Percentiles rank a stretch among this genome's conserved stretches.
Evolutionary conservation across 1,284 basidiomycete genomes (phyloP).

Genomic region (Cystobasidiaceae sp.): DNA sequence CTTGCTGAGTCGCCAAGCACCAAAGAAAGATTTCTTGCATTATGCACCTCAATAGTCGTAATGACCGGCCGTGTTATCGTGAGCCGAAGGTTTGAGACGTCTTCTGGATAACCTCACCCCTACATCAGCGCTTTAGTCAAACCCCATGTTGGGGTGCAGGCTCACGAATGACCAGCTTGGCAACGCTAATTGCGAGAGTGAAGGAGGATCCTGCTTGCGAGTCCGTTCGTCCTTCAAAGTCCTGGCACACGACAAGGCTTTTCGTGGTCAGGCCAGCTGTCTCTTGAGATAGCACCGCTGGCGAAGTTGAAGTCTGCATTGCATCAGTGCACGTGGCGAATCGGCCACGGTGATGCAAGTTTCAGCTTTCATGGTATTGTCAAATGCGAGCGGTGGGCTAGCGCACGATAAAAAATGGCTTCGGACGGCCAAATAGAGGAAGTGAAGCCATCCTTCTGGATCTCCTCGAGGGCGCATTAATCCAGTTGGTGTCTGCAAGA

Average conservation of each 20-base stretch:
- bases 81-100: constrained; percentile 7
- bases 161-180: constrained; percentile 22
- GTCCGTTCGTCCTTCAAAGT: neutral
- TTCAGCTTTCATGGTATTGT: too few relatives aligned
- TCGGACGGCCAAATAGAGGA: neutral
- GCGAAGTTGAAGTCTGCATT: neutral
- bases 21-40: neutral
- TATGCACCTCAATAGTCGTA: constrained; percentile 16
- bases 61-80: constrained; percentile 10
- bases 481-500: too few relatives aligned
- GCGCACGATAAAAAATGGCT: constrained; percentile 9
- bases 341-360: too few relatives aligned
- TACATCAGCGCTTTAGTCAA: neutral
- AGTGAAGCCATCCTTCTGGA: neutral
- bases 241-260: constrained; percentile 17
- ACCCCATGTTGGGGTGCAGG: neutral
- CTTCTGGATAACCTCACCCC: neutral
- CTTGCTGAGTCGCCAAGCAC: neutral
- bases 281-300: neutral
- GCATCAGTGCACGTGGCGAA: too few relatives aligned
- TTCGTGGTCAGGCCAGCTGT: neutral
- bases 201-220: neutral
- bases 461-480: too few relatives aligned
- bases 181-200: neutral
- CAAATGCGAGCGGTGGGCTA: neutral